Conservation (phyloP, 495 filamentous ascomycete genomes). For the Penicillium canariense region DNA sequence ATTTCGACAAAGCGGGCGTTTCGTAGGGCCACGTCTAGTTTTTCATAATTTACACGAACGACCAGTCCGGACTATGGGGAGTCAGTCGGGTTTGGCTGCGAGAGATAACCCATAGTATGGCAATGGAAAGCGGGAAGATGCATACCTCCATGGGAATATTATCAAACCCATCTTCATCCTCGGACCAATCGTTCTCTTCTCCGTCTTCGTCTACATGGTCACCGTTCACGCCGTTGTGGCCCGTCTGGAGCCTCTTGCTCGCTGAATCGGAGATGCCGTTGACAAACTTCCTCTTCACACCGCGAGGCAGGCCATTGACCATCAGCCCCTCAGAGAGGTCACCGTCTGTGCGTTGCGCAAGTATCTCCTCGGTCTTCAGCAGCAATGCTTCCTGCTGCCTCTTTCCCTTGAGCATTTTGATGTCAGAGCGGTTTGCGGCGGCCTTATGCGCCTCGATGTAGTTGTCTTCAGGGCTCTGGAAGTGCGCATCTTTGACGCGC, state of each 20-base stretch:
- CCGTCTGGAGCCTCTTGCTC: constrained; percentile 21
- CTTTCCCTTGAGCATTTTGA: constrained; percentile 53
- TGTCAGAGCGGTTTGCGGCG: constrained; percentile 34
- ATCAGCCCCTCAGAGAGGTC: constrained; percentile 35
- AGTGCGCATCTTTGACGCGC: constrained; percentile 47
- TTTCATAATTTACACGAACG: constrained; percentile 81
- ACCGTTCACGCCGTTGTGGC: constrained; percentile 25
- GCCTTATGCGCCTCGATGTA: constrained; percentile 44
- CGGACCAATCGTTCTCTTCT: constrained; percentile 41
- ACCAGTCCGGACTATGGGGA: constrained; percentile 54
- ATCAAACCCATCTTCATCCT: constrained; percentile 38
- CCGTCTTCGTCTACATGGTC: constrained; percentile 22
- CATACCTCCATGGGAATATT: constrained; percentile 44
- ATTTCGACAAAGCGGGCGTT: constrained; percentile 68
- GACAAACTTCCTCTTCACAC: constrained; percentile 32
- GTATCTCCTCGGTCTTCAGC: constrained; percentile 30
- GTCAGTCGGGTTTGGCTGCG: background rate
- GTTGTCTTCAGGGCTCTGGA: constrained; percentile 53
- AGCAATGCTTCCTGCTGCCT: constrained; percentile 55
- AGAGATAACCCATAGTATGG: background rate
- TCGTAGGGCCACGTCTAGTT: constrained; percentile 75
- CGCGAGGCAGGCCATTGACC: constrained; percentile 39
- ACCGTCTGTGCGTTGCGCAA: constrained; percentile 33
- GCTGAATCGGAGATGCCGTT: constrained; percentile 14
- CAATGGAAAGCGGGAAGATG: background rate